phyloP scores from a whole-genome alignment of 139 green algal species.

The Picochlorum sp. region DNA sequence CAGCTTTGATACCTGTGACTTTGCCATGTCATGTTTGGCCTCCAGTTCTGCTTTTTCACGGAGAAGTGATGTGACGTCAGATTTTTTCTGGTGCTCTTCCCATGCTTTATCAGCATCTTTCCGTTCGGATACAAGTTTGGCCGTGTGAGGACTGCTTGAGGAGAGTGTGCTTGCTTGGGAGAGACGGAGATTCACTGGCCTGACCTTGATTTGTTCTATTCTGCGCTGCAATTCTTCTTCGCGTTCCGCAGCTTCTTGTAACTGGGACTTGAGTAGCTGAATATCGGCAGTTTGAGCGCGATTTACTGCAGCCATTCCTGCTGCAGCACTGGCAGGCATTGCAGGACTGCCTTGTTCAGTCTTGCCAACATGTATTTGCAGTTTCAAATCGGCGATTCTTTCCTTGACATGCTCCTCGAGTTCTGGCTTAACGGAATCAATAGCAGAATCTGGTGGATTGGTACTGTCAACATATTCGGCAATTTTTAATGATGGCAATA shows the following conservation, averaged over 20 bases:
- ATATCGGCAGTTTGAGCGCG: background rate
- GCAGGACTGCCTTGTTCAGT: background rate
- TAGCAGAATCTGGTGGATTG: too few species aligned
- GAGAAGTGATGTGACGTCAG: constrained; percentile 21
- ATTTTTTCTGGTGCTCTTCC: constrained; percentile 17
- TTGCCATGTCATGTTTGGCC: constrained; percentile 7
- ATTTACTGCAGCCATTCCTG: constrained; percentile 2
- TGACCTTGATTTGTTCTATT: background rate
- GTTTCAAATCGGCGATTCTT: background rate
- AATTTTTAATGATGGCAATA: too few species aligned
- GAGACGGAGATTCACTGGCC: background rate
- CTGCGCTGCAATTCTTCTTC: background rate
- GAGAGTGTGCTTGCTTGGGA: background rate
- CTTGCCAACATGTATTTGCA: background rate
- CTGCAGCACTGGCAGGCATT: background rate
- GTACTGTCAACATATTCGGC: too few species aligned
- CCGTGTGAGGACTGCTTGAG: background rate
- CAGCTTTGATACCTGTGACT: constrained; percentile 33
- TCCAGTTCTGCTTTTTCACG: constrained; percentile 35
- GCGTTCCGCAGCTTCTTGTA: too few species aligned
- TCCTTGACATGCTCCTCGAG: background rate
- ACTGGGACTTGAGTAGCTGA: background rate
- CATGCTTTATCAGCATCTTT: constrained; percentile 13
- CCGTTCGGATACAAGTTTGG: constrained; percentile 10
- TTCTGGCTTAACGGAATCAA: too few species aligned